These are phyloP conservation scores for Plantago rigida DNA, from an alignment of 305 asterid species.

Conservation along the genomic window DNA sequence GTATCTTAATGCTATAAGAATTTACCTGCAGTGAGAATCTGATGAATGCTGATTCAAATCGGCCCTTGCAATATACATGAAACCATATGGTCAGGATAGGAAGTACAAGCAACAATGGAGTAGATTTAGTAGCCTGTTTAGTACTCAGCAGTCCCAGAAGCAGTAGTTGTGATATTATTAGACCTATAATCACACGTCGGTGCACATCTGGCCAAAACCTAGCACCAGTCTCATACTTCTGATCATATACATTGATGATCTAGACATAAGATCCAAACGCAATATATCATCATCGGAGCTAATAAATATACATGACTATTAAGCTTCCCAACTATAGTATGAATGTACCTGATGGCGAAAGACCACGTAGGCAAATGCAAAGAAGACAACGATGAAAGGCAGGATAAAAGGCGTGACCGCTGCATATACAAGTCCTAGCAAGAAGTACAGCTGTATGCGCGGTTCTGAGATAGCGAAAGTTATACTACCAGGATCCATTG, in stretches of 20 bases:
- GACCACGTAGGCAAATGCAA: slow-evolving; percentile 69
- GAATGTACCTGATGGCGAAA: slow-evolving; percentile 79
- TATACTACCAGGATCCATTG: slow-evolving; percentile 82
- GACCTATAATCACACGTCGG: slow-evolving; percentile 59
- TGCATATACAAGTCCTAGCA: slow-evolving; percentile 79
- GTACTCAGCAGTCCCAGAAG: slow-evolving; percentile 81
- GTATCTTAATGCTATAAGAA: background rate
- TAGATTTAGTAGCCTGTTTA: slow-evolving; percentile 51
- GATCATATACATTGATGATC: slow-evolving; percentile 93
- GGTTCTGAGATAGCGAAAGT: slow-evolving; percentile 60
- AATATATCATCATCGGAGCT: background rate
- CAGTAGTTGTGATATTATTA: slow-evolving; percentile 68
- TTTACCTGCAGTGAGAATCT: slow-evolving; percentile 79
- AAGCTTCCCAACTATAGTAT: background rate
- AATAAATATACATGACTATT: background rate
- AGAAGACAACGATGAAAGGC: slow-evolving; percentile 84
- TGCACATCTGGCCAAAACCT: slow-evolving; percentile 90
- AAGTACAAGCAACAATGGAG: slow-evolving; percentile 65
- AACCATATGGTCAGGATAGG: slow-evolving; percentile 80
- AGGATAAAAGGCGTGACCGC: slow-evolving; percentile 68
- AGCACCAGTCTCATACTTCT: slow-evolving; percentile 83
- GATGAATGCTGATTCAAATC: slow-evolving; percentile 71
- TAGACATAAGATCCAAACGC: slow-evolving; percentile 33
- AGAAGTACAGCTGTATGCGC: slow-evolving; percentile 74
- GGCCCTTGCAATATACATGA: slow-evolving; percentile 69